Evolutionary conservation across 2,329 filamentous ascomycete species (phyloP).

Genomic region (Colletotrichum paranaense): DNA sequence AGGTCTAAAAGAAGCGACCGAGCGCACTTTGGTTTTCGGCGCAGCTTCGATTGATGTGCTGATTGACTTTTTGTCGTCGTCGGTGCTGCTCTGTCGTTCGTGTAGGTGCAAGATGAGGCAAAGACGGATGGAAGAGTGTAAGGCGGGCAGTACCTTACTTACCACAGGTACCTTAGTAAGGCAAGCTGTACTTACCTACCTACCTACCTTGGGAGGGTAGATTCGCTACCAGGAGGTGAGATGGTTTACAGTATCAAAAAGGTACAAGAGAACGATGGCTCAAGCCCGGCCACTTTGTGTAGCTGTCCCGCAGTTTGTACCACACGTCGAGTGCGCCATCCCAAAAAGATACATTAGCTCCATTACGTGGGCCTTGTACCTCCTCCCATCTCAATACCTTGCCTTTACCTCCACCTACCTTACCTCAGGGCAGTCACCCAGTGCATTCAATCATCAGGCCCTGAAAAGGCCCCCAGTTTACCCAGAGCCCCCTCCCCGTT

Average conservation of each 20-base stretch:
- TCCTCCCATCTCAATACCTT: not conserved
- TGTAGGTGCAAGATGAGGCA: not conserved
- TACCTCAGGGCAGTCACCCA: not conserved
- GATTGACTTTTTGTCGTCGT: constrained; percentile 11
- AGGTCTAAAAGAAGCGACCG: not conserved
- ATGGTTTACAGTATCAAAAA: not conserved
- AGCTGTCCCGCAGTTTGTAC: not conserved
- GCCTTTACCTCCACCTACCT: too few species aligned
- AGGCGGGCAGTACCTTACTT: too few species aligned
- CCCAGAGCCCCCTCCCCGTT: not conserved
- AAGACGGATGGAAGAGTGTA: not conserved
- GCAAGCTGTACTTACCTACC: too few species aligned
- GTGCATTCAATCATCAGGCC: constrained; percentile 14
- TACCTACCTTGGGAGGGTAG: too few species aligned
- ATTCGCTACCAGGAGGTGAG: too few species aligned
- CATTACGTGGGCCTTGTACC: not conserved
- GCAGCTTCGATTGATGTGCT: not conserved
- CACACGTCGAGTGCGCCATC: not conserved
- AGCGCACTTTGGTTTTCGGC: constrained; percentile 5
- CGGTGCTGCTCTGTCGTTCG: not conserved
- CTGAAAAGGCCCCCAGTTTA: not conserved
- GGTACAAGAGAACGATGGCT: not conserved
- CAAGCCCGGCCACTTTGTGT: not conserved
- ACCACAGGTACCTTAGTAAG: too few species aligned
- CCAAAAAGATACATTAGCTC: constrained; percentile 1